Conservation (phyloP, 345 rosid genomes). For the Camelina neglecta region DNA sequence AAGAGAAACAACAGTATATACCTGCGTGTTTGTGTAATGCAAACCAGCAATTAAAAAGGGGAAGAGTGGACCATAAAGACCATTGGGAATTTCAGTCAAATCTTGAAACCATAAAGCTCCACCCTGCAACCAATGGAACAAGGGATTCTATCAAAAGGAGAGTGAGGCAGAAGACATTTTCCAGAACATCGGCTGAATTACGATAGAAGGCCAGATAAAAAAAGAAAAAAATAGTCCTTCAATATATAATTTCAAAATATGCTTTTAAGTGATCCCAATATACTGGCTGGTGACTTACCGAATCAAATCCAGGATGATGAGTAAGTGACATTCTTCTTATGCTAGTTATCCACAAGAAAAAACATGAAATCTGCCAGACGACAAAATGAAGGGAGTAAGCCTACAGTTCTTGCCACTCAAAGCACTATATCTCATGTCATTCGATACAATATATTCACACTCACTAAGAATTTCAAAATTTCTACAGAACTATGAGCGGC, state of each 20-base stretch:
- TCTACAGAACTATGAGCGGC: not conserved
- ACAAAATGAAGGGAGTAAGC: conserved; percentile 32
- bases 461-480: not conserved
- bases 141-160: conserved; percentile 12
- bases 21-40: conserved; percentile 87
- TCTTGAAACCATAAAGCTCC: conserved; percentile 93
- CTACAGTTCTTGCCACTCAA: conserved; percentile 10
- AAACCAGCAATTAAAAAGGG: conserved; percentile 76
- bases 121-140: conserved; percentile 63
- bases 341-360: conserved; percentile 50
- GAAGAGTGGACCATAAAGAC: conserved; percentile 65
- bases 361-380: conserved; percentile 70
- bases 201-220: not conserved
- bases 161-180: not conserved
- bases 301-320: conserved; percentile 56
- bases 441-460: not conserved
- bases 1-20: conserved; percentile 39
- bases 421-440: not conserved
- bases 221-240: not conserved
- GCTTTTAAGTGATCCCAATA: conserved; percentile 11
- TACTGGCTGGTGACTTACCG: conserved; percentile 52
- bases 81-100: conserved; percentile 79
- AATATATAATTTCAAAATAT: not conserved
- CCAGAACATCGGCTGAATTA: not conserved
- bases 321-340: conserved; percentile 49